Evolutionary conservation across 106 monocot genomes (phyloP), one percentile per base, ranked within the genome.

Genomic region (Phalaenopsis equestris): DNA sequence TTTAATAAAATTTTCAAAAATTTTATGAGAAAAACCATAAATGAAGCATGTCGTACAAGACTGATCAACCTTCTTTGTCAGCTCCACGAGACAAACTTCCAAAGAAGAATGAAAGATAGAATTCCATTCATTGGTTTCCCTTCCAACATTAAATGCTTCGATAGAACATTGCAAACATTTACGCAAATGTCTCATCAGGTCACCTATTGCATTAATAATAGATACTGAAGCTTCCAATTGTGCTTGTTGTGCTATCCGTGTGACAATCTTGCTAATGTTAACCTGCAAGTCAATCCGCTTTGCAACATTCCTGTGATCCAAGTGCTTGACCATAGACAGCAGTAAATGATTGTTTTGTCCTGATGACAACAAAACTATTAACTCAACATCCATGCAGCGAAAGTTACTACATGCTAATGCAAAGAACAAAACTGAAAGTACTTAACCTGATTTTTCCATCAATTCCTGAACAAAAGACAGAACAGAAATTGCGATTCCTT

Each of bases 261-360:
- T 79, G 42, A 82, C 84, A 67, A 91, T 81, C 45, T 86, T 87
- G 45, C 91, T 21, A 73, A 99, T 91, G 21, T 90, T 84, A 58
- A 88, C 76, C 83, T 91, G 92, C 84, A 88, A 24, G 7, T 78
- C 75, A n/a, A 86, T 83, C 42, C 86, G 82, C 83, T 88, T 99
- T 57, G 84, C 77, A 48, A 99, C 83, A 91, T 87, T 95, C 77
- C 91, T 94, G 86, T 99, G 90, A 77, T 99, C 98, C 55, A 99
- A 83, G 77, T 99, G 98, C 58, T 93, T 99, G 70, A 99, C 77
- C 41, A 91, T 78, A 73, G 92, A 94, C 79, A 99, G 39, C 57
- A 98, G 56, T 76, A 91, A 76, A 83, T 93, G 91, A 37, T 80
- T 86, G 82, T 86, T 91, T 79, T 95, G 84, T 58, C 91, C 98